Percentiles rank a stretch among this genome's conserved stretches.
Evolutionary conservation across 164 flowering plant species (phyloP).

Genomic region (Magnolia kwangsiensis): DNA sequence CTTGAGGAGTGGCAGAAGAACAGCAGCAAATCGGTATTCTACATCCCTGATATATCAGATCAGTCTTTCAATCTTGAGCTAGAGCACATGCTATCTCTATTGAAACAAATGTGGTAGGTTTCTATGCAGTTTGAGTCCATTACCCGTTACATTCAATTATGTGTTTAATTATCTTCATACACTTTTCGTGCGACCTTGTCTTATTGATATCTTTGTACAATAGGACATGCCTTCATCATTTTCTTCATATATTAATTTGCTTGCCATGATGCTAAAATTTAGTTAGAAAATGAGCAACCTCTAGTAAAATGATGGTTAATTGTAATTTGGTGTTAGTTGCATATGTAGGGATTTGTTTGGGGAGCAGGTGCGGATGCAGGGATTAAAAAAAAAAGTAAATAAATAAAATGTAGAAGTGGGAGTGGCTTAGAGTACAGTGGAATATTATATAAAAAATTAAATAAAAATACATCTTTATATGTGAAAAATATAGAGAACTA

Average conservation of each 20-base stretch:
- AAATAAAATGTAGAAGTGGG: too few species aligned
- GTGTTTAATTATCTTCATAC: not conserved
- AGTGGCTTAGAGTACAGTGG: too few species aligned
- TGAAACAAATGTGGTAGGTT: conserved; percentile 45
- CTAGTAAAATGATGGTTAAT: too few species aligned
- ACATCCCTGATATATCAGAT: not conserved
- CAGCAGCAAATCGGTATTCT: conserved; percentile 6
- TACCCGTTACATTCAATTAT: not conserved
- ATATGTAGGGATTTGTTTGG: too few species aligned
- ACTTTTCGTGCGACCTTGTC: not conserved
- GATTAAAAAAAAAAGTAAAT: too few species aligned
- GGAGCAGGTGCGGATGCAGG: too few species aligned
- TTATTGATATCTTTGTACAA: not conserved
- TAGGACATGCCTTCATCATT: conserved; percentile 1
- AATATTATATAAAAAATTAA: too few species aligned
- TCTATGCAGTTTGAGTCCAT: not conserved
- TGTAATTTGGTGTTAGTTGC: too few species aligned
- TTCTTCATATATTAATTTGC: not conserved
- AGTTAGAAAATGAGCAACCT: too few species aligned
- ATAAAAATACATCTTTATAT: too few species aligned
- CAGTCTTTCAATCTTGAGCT: conserved; percentile 17
- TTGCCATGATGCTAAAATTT: too few species aligned
- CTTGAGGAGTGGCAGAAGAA: conserved; percentile 25
- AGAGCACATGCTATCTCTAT: conserved; percentile 17
- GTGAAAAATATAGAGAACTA: too few species aligned